These are phyloP conservation scores for Colletotrichum filicis DNA, from an alignment of 2,329 filamentous ascomycete species.

Conservation along the genomic window DNA sequence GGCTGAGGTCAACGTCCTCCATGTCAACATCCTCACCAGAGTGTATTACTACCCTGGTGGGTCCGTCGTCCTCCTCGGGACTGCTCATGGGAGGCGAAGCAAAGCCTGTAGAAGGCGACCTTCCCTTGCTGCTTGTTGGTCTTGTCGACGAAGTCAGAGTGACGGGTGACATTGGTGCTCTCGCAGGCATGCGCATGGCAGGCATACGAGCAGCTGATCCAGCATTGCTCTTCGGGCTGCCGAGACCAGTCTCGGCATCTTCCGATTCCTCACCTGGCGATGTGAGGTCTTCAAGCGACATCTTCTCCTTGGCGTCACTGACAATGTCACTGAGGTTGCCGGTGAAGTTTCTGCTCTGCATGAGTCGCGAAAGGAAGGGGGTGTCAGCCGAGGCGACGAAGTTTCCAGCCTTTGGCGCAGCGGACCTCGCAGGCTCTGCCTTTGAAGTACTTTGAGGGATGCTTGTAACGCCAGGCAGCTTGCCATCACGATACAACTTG, in stretches of 20 bases:
- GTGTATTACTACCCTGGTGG: slow-evolving; percentile 46
- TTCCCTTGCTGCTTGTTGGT: slow-evolving; percentile 69
- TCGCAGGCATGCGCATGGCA: slow-evolving; percentile 69
- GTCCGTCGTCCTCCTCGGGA: slow-evolving; percentile 38
- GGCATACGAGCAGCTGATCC: slow-evolving; percentile 44
- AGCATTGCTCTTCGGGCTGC: slow-evolving; percentile 37
- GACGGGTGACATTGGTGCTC: slow-evolving; percentile 64
- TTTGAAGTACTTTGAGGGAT: slow-evolving; percentile 50
- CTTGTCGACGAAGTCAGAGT: slow-evolving; percentile 53
- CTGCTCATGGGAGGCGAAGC: slow-evolving; percentile 46
- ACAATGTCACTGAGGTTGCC: slow-evolving; percentile 70
- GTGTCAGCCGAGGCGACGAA: slow-evolving; percentile 68
- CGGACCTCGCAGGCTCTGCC: slow-evolving; percentile 42
- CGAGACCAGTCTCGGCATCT: slow-evolving; percentile 52
- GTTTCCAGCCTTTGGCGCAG: slow-evolving; percentile 36
- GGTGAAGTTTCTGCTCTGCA: slow-evolving; percentile 70
- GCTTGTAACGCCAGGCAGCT: slow-evolving; percentile 58
- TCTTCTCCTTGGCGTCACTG: slow-evolving; percentile 66
- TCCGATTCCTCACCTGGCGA: slow-evolving; percentile 67
- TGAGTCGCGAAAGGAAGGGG: slow-evolving; percentile 74
- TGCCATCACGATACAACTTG: slow-evolving; percentile 62
- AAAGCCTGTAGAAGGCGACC: slow-evolving; percentile 51
- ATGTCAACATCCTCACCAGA: slow-evolving; percentile 63
- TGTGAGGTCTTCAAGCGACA: slow-evolving; percentile 60
- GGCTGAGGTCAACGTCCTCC: slow-evolving; percentile 74